These are phyloP conservation scores for Globisporangium irregulare DNA, from an alignment of 352 stramenopile species.

Conservation along the genomic window DNA sequence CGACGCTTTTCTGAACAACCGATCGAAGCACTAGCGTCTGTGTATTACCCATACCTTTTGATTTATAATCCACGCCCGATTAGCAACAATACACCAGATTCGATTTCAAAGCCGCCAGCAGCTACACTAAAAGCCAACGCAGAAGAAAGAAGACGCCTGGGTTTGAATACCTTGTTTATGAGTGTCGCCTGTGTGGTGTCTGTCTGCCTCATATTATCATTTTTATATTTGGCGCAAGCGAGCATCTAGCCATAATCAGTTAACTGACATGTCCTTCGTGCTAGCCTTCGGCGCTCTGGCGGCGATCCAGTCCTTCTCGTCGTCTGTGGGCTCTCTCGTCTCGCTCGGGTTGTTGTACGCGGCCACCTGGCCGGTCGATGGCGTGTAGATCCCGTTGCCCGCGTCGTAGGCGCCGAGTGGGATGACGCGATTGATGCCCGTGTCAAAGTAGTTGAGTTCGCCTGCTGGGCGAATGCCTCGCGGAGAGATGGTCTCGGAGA, in stretches of 20 bases:
- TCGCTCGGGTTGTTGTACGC: slow-evolving; percentile 55
- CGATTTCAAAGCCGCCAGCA: neutral
- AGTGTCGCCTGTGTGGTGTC: neutral
- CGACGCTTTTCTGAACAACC: slow-evolving; percentile 43
- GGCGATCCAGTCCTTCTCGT: slow-evolving; percentile 63
- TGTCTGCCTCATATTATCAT: slow-evolving; percentile 1
- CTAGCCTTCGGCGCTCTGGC: slow-evolving; percentile 60
- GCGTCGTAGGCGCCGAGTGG: slow-evolving; percentile 73
- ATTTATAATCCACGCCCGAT: slow-evolving; percentile 12
- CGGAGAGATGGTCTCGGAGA: slow-evolving; percentile 59
- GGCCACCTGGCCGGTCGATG: slow-evolving; percentile 47
- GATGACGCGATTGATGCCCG: slow-evolving; percentile 54
- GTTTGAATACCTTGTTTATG: slow-evolving; percentile 1
- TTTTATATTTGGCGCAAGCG: neutral
- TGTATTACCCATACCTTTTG: slow-evolving; percentile 4
- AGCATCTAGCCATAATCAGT: slow-evolving; percentile 19
- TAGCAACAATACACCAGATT: neutral
- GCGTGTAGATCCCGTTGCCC: slow-evolving; percentile 72
- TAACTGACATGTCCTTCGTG: slow-evolving; percentile 70
- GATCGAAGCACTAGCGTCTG: slow-evolving; percentile 20
- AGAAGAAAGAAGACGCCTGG: neutral
- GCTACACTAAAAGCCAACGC: neutral
- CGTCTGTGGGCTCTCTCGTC: slow-evolving; percentile 40
- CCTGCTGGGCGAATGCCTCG: slow-evolving; percentile 48
- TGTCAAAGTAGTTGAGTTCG: slow-evolving; percentile 75